Percentiles rank a stretch among this genome's conserved stretches.
These are phyloP conservation scores for Moniliella sp. DNA, from an alignment of 1,284 basidiomycete genomes.

Conservation along the genomic window DNA sequence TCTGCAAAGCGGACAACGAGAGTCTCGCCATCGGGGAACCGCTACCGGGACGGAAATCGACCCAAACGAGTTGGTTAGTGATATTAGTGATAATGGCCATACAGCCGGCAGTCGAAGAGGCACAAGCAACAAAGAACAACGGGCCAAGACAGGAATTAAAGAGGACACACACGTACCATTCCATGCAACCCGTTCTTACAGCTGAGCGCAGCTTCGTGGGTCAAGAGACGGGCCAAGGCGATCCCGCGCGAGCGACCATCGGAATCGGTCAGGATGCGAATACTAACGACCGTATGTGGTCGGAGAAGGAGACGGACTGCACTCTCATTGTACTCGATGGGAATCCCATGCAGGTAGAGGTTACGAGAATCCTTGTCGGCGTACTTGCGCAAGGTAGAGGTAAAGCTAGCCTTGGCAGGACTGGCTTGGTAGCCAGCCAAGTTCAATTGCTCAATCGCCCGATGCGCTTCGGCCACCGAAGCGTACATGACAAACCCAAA, in stretches of 20 bases:
- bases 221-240: conserved; percentile 15
- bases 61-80: background rate
- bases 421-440: conserved; percentile 11
- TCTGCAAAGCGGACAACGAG: conserved; percentile 23
- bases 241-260: conserved; percentile 18
- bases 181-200: conserved; percentile 19
- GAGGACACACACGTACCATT: conserved; percentile 3
- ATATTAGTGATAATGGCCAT: no score
- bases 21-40: conserved; percentile 10
- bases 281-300: conserved; percentile 15
- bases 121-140: background rate
- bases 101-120: no score
- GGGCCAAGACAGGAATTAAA: background rate
- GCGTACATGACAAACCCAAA: conserved; percentile 24
- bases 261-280: conserved; percentile 16
- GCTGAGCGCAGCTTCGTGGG: conserved; percentile 11
- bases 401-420: conserved; percentile 11
- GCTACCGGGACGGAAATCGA: background rate
- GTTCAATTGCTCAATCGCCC: conserved; percentile 12
- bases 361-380: background rate
- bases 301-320: background rate
- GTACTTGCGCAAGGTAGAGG: background rate
- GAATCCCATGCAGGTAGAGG: background rate
- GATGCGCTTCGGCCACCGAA: conserved; percentile 10
- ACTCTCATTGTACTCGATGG: background rate